A percentile compares a stretch with the other conserved stretches of the same genome.
Conservation (phyloP, 768 basidiomycete species). For the Nidularia sp. region DNA sequence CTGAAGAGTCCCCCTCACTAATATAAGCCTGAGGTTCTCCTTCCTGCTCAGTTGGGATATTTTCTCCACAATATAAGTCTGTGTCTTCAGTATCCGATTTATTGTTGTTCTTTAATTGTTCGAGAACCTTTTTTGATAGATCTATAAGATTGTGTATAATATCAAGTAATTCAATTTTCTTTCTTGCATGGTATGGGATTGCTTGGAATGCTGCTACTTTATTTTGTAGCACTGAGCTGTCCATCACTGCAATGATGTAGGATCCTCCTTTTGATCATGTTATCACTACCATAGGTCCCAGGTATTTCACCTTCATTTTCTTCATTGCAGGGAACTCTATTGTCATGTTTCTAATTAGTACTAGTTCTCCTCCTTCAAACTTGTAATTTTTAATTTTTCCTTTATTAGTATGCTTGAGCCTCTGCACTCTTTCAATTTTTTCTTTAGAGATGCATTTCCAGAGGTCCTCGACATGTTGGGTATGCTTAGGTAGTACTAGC, state of each 20-base stretch:
- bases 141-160: slow-evolving; percentile 9
- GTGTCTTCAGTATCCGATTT: too few relatives aligned
- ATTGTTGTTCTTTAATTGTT: too few relatives aligned
- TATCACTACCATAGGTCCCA: slow-evolving; percentile 20
- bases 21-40: too few relatives aligned
- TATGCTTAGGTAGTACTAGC: slow-evolving; percentile 15
- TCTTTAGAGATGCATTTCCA: slow-evolving; percentile 8
- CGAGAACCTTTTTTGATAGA: neutral
- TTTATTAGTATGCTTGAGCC: slow-evolving; percentile 13
- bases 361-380: slow-evolving; percentile 25
- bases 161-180: neutral
- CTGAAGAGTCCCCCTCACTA: too few relatives aligned
- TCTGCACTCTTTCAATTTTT: slow-evolving; percentile 5
- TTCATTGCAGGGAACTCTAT: slow-evolving; percentile 12
- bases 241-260: slow-evolving; percentile 10
- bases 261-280: slow-evolving; percentile 9
- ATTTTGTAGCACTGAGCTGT: slow-evolving; percentile 6
- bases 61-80: too few relatives aligned
- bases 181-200: slow-evolving; percentile 7
- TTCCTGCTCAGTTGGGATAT: too few relatives aligned
- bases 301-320: slow-evolving; percentile 17
- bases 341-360: slow-evolving; percentile 26
- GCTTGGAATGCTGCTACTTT: slow-evolving; percentile 7
- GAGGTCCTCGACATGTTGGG: slow-evolving; percentile 4
- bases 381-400: slow-evolving; percentile 15